These are phyloP conservation scores for Aureococcus anophagefferens DNA, from an alignment of 108 stramenopile genomes.

Conservation along the genomic window DNA sequence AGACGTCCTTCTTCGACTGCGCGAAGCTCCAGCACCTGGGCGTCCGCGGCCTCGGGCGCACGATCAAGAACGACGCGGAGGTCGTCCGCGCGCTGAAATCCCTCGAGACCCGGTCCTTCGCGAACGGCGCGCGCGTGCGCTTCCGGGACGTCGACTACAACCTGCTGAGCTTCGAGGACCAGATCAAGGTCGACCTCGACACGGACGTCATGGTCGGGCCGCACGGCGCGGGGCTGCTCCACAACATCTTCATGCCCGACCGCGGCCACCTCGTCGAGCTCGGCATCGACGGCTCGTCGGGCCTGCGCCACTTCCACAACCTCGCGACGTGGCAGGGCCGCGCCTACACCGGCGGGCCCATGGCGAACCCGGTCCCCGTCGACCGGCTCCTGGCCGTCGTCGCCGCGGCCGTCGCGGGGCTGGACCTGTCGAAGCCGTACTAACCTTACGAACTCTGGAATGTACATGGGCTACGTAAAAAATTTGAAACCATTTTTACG, in stretches of 20 bases:
- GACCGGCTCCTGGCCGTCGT: slow-evolving; percentile 5
- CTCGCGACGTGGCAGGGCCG: slow-evolving; percentile 32
- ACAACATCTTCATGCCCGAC: slow-evolving; percentile 33
- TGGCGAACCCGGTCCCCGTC: slow-evolving; percentile 8
- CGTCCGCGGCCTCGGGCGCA: slow-evolving; percentile 18
- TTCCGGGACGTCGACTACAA: slow-evolving; percentile 30
- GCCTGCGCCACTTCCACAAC: slow-evolving; percentile 34
- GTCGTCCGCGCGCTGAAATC: slow-evolving; percentile 18
- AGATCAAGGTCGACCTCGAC: slow-evolving; percentile 28
- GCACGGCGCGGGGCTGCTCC: slow-evolving; percentile 34
- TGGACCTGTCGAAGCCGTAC: slow-evolving; percentile 14
- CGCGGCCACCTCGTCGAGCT: slow-evolving; percentile 33
- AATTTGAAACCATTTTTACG: no score
- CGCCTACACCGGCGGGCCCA: slow-evolving; percentile 11
- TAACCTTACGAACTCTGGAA: no score
- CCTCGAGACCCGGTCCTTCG: slow-evolving; percentile 11
- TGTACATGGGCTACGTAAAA: no score
- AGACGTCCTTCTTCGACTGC: slow-evolving; percentile 25
- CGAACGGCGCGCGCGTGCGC: slow-evolving; percentile 22
- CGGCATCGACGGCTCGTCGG: slow-evolving; percentile 22
- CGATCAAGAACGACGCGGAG: slow-evolving; percentile 24
- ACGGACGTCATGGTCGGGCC: slow-evolving; percentile 42
- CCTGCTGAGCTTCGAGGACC: slow-evolving; percentile 27
- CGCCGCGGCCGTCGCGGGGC: background rate
- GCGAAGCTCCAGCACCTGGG: slow-evolving; percentile 23